Percentiles rank a stretch among this genome's conserved stretches.
Evolutionary conservation across 2,329 filamentous ascomycete species (phyloP).

Genomic region (Graphiopsis chlorocephala): DNA sequence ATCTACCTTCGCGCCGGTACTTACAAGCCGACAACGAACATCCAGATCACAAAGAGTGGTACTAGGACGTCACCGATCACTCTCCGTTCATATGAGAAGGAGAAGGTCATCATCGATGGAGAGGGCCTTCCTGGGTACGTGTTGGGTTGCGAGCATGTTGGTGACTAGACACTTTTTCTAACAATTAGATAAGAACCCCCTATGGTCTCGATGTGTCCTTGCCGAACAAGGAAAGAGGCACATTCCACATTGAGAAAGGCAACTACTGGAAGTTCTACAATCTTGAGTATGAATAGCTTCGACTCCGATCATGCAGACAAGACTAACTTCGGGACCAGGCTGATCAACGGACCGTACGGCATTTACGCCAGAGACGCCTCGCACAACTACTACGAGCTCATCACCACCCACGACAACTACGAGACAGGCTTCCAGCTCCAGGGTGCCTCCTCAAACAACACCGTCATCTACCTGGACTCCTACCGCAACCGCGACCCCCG

Average conservation of each 20-base stretch:
- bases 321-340: background rate
- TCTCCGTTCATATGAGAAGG: conserved; percentile 42
- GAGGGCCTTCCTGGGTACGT: conserved; percentile 33
- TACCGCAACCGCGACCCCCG: conserved; percentile 35
- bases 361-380: conserved; percentile 37
- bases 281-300: conserved; percentile 26
- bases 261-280: conserved; percentile 49
- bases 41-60: conserved; percentile 48
- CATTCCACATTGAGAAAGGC: conserved; percentile 47
- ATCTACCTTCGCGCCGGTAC: conserved; percentile 47
- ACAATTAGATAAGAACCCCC: conserved; percentile 35
- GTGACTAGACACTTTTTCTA: background rate
- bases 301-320: background rate
- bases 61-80: conserved; percentile 42
- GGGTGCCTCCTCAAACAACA: conserved; percentile 23
- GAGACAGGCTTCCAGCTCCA: conserved; percentile 41
- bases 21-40: conserved; percentile 47
- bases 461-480: conserved; percentile 8
- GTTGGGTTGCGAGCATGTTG: background rate
- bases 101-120: conserved; percentile 49
- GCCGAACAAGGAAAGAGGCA: conserved; percentile 44
- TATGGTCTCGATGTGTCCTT: conserved; percentile 41
- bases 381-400: conserved; percentile 38
- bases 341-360: conserved; percentile 41
- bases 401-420: conserved; percentile 41